A percentile compares a stretch with the other conserved stretches of the same genome.
These are phyloP conservation scores for Coemansia sp. DNA, from an alignment of 192 early-diverging fungal genomes.

Conservation along the genomic window DNA sequence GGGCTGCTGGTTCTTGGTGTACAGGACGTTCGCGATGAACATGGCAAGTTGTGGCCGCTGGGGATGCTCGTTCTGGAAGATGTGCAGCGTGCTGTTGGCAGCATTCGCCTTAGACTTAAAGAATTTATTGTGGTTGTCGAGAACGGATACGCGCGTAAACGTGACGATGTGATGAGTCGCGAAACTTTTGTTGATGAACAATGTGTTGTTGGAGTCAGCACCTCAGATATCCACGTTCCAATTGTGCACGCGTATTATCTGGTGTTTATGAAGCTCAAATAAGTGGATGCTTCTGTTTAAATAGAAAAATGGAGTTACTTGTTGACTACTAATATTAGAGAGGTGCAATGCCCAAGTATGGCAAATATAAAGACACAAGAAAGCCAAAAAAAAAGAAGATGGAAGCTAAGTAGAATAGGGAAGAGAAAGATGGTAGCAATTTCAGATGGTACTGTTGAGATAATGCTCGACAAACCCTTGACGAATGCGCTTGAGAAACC, in stretches of 20 bases:
- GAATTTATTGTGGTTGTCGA: slow-evolving; percentile 57
- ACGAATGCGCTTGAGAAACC: slow-evolving; percentile 67
- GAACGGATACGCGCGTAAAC: slow-evolving; percentile 49
- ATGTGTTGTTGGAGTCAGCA: slow-evolving; percentile 26
- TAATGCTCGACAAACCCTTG: slow-evolving; percentile 57
- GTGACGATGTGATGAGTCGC: slow-evolving; percentile 43
- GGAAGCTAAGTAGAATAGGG: neutral
- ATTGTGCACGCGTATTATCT: slow-evolving; percentile 57
- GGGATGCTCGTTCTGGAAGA: slow-evolving; percentile 76
- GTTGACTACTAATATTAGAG: neutral
- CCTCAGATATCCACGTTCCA: slow-evolving; percentile 32
- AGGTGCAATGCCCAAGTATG: neutral
- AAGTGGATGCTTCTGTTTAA: neutral
- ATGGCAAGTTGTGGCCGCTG: slow-evolving; percentile 70
- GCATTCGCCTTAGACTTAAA: slow-evolving; percentile 49
- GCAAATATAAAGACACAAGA: neutral
- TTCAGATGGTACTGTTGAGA: slow-evolving; percentile 16
- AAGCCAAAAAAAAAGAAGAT: slow-evolving; percentile 1
- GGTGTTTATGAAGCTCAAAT: slow-evolving; percentile 56
- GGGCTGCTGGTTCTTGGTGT: slow-evolving; percentile 70
- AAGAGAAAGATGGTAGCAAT: no score
- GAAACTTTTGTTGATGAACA: slow-evolving; percentile 42
- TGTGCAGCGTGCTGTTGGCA: slow-evolving; percentile 58
- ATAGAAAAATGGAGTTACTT: neutral
- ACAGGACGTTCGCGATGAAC: slow-evolving; percentile 64